Percentiles rank a stretch among this genome's conserved stretches.
Conservation (phyloP, 352 stramenopile species). For the Phytophthora crassamura region DNA sequence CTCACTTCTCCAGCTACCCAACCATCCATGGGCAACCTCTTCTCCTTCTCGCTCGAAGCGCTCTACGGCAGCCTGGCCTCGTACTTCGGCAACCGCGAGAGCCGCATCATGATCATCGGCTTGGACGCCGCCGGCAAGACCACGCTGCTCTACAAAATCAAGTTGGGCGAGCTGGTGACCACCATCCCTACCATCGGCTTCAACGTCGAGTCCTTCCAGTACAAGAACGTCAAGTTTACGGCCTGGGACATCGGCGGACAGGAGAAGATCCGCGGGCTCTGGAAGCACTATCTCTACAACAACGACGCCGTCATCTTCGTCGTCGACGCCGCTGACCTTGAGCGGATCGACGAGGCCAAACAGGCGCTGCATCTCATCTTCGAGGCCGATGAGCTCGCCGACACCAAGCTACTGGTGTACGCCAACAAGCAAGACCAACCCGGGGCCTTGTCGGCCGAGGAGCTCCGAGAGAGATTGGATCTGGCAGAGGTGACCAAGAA, state of each 20-base stretch:
- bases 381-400: constrained; percentile 43
- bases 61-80: constrained; percentile 38
- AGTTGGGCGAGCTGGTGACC: constrained; percentile 72
- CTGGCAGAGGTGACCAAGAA: constrained; percentile 46
- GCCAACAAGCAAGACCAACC: constrained; percentile 64
- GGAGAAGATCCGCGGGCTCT: constrained; percentile 54
- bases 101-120: constrained; percentile 89
- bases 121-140: constrained; percentile 97
- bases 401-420: constrained; percentile 55
- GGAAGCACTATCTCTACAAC: constrained; percentile 71
- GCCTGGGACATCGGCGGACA: constrained; percentile 86
- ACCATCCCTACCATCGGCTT: constrained; percentile 90
- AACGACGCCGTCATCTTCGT: constrained; percentile 88
- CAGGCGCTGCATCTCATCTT: constrained; percentile 55
- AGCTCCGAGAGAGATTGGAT: constrained; percentile 44
- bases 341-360: constrained; percentile 57
- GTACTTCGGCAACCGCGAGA: constrained; percentile 47
- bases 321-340: constrained; percentile 64
- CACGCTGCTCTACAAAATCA: constrained; percentile 94
- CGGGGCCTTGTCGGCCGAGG: constrained; percentile 32
- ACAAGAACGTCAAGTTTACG: constrained; percentile 79
- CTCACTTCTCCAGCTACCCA: too few species aligned
- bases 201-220: constrained; percentile 84
- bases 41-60: constrained; percentile 47
- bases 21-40: constrained; percentile 55